These are phyloP conservation scores for Saccharomyces uvarum DNA, from an alignment of 1,139 yeast genomes.

Conservation along the genomic window DNA sequence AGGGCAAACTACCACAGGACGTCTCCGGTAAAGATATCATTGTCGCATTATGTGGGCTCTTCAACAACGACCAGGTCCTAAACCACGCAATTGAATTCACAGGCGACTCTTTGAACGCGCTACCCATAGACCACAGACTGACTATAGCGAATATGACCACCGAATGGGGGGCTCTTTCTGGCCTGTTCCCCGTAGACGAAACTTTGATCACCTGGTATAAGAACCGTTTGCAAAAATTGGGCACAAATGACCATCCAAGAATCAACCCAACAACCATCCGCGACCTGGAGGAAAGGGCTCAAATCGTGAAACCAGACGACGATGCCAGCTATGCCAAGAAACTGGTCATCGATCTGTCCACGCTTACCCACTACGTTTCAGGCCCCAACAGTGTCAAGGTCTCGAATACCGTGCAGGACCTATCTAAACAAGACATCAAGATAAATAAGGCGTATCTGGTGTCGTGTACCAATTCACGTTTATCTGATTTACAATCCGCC, in stretches of 20 bases:
- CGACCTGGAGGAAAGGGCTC: slow-evolving; percentile 20
- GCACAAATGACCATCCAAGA: slow-evolving; percentile 76
- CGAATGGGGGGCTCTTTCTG: slow-evolving; percentile 98
- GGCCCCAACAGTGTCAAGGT: slow-evolving; percentile 97
- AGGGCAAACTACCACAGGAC: slow-evolving; percentile 75
- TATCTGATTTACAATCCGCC: slow-evolving; percentile 89
- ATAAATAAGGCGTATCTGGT: slow-evolving; percentile 93
- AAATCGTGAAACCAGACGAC: slow-evolving; percentile 46
- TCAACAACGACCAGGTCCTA: slow-evolving; percentile 91
- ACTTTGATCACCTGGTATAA: slow-evolving; percentile 69
- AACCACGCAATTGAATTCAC: slow-evolving; percentile 96
- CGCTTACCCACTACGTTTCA: slow-evolving; percentile 83
- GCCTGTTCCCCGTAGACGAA: slow-evolving; percentile 88
- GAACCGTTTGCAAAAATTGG: slow-evolving; percentile 54
- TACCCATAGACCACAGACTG: slow-evolving; percentile 82
- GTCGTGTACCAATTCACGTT: slow-evolving; percentile 93
- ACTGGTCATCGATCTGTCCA: slow-evolving; percentile 68
- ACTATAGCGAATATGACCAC: slow-evolving; percentile 99
- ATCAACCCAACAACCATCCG: slow-evolving; percentile 55
- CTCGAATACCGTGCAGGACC: slow-evolving; percentile 66
- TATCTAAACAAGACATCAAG: slow-evolving; percentile 63
- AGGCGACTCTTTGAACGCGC: slow-evolving; percentile 70
- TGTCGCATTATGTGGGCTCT: slow-evolving; percentile 89
- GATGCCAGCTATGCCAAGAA: slow-evolving; percentile 86
- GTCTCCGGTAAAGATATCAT: slow-evolving; percentile 95